phyloP scores from a whole-genome alignment of 2,329 filamentous ascomycete species.

The Fusarium sp. region DNA sequence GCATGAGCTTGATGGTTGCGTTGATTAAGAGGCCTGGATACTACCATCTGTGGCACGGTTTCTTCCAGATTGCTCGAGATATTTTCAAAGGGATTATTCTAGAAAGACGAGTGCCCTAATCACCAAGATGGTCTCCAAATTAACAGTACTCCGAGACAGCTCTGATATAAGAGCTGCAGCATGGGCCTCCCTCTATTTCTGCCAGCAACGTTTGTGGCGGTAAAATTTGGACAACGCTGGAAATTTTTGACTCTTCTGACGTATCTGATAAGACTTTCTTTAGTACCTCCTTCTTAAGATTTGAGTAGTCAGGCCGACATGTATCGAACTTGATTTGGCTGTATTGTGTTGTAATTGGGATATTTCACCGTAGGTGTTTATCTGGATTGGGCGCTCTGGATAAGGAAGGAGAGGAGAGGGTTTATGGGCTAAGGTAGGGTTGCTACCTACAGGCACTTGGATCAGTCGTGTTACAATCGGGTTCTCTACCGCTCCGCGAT shows the following conservation, averaged over 20 bases:
- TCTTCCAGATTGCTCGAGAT: too few relatives aligned
- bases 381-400: background rate
- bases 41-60: background rate
- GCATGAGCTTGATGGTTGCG: background rate
- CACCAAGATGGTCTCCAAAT: too few relatives aligned
- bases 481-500: too few relatives aligned
- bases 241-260: background rate
- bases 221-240: fast-evolving
- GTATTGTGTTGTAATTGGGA: background rate
- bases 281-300: background rate
- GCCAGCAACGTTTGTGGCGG: background rate
- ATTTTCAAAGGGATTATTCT: too few relatives aligned
- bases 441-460: fast-evolving
- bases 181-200: background rate
- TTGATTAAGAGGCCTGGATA: background rate
- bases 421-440: background rate
- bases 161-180: background rate
- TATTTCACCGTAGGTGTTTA: background rate
- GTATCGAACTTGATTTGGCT: background rate
- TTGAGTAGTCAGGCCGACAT: background rate
- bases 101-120: too few relatives aligned
- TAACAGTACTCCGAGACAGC: background rate
- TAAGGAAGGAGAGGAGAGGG: background rate
- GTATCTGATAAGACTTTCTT: background rate
- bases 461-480: background rate